Base-by-base conservation (phyloP, 495 filamentous ascomycete species). In the Podospora bellae-mahoneyi region DNA sequence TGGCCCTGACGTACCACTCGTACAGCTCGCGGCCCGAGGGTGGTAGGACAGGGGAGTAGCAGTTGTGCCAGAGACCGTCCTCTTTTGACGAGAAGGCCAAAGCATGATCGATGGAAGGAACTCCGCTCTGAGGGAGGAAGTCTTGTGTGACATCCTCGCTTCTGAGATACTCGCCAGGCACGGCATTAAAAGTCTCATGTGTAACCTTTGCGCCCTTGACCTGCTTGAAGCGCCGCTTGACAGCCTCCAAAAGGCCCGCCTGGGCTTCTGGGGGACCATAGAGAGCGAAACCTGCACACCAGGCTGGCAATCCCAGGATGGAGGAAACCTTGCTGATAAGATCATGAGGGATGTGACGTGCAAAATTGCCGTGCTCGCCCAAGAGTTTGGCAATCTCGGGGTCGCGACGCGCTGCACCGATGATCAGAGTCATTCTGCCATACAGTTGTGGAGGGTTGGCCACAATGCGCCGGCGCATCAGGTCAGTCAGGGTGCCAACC, bases 371-470 rank as follows among this genome's bases (percentile, higher is more conserved):
- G 53, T 56, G 15, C 15, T 16, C 15, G 19, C 53, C 53, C 5
- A 56, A 13, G 5, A 13, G 1, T 5, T 5, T 13, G 10, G 53
- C 73, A 27, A 79, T 64, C 53, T 77, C 74, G 57, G 77, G 79
- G 28, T 72, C 70, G 23, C 30, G 4, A 7, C 30, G 30, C 7
- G 78, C 80, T 16, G 76, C 75, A 5, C 84, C 77, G 34, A 75
- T 79, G n/a, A 83, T 74, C 56, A 83, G 81, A 48, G 83, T 79
- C 23, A 81, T 74, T 16, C 83, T 78, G 64, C 83, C 79, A 1
- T 83, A 78, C 3, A 87, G 74, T 59, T 82, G 78, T 1, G 85
- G 83, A 20, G 84, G 81, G 60, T 88, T 88, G 48, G 82, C 78
- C 2, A 87, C 75, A 39, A 87, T 75, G 59, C 80, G 79, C 66